These are phyloP conservation scores for Cyberlindnera americana DNA, from an alignment of 805 yeast species.

Conservation along the genomic window DNA sequence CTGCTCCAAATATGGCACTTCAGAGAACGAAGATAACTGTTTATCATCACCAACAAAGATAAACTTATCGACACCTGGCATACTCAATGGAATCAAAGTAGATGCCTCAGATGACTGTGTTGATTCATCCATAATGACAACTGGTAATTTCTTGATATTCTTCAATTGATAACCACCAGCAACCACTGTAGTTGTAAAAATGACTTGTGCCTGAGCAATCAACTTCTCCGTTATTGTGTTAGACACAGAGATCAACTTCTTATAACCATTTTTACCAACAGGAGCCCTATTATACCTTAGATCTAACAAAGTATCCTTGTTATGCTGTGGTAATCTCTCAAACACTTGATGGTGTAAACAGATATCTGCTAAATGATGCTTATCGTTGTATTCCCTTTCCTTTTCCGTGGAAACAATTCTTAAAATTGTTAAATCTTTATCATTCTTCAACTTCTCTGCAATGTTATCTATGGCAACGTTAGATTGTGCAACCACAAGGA, in stretches of 20 bases:
- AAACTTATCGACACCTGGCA: slow-evolving; percentile 63
- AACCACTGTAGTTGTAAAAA: slow-evolving; percentile 69
- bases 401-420: slow-evolving; percentile 59
- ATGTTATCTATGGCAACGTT: slow-evolving; percentile 74
- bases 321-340: slow-evolving; percentile 43
- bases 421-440: slow-evolving; percentile 45
- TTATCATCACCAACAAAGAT: slow-evolving; percentile 75
- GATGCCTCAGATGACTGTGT: slow-evolving; percentile 75
- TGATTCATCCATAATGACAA: slow-evolving; percentile 75
- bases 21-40: slow-evolving; percentile 69
- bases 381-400: slow-evolving; percentile 54
- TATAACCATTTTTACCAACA: slow-evolving; percentile 45
- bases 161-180: slow-evolving; percentile 67
- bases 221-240: slow-evolving; percentile 45
- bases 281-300: slow-evolving; percentile 41
- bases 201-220: slow-evolving; percentile 63
- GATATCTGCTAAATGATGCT: slow-evolving; percentile 55
- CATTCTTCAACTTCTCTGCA: slow-evolving; percentile 61
- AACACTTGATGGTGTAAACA: slow-evolving; percentile 62
- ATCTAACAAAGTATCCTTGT: slow-evolving; percentile 41
- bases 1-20: slow-evolving; percentile 60
- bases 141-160: slow-evolving; percentile 58
- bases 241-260: slow-evolving; percentile 43
- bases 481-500: slow-evolving; percentile 71
- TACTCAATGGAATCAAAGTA: slow-evolving; percentile 65